Evolutionary conservation across 371 early-diverging fungal species (phyloP), one percentile per base, ranked within the genome.

Genomic region (Mycotypha africana): DNA sequence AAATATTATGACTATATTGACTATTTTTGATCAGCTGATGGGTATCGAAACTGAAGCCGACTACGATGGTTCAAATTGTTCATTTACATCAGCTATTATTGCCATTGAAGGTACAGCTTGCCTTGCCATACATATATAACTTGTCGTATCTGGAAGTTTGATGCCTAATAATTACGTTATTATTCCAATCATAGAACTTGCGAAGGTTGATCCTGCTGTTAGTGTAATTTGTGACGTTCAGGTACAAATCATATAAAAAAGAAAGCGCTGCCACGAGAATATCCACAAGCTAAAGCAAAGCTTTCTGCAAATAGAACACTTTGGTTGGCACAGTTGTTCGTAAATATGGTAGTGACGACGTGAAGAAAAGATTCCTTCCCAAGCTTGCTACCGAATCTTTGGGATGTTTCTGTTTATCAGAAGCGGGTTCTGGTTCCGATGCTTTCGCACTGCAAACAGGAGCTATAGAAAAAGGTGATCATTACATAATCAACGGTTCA

Each of bases 141-240:
- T n/a, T n/a, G n/a, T n/a, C n/a, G n/a, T n/a, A n/a, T n/a, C n/a
- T n/a, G n/a, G n/a, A n/a, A n/a, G n/a, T n/a, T 21, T 26, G n/a
- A 23, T n/a, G 6, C 14, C 21, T 8, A 26, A 8, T 23, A 38
- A 3, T 6, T 32, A 14, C 16, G 43, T 12, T 12, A 9, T 25
- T 26, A 12, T 26, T 37, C 4, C 14, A 38, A 23, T 22, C 38
- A 7, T 37, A 77, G 95, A 97, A 65, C 79, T 98, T 34, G 92
- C 97, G 67, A 95, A 94, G 78, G 76, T 98, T 22, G 98, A 98
- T 70, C 93, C 97, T 14, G 87, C 93, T 19, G 80, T 97, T 53
- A 79, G 82, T 62, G 96, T 93, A 11, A 56, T 88, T 45, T 93
- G 95, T 66, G 98, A 98, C 71, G 97, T 98, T 42, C 98, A 98